A percentile compares a stretch with the other conserved stretches of the same genome.
Conservation (phyloP, 2,329 filamentous ascomycete genomes). For the Clonostachys chloroleuca region DNA sequence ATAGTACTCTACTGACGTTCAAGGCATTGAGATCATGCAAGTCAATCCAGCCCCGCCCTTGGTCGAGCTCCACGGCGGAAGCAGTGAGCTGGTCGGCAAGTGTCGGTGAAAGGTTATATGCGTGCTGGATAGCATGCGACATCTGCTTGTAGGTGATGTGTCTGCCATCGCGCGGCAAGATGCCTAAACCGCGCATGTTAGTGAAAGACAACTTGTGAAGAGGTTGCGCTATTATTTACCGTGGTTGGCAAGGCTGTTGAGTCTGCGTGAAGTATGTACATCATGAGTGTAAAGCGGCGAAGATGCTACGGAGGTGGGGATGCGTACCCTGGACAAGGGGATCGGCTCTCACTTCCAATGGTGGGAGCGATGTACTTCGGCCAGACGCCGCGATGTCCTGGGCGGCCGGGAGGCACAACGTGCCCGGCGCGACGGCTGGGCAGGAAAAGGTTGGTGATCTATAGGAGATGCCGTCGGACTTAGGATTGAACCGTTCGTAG, state of each 20-base stretch:
- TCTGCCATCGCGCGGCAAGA: not conserved
- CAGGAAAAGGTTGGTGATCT: not conserved
- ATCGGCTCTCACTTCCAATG: not conserved
- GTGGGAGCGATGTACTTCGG: not conserved
- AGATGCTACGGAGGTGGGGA: not conserved
- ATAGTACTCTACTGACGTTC: not conserved
- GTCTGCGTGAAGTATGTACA: not conserved
- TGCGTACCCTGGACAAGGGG: not conserved
- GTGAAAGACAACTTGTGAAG: not conserved
- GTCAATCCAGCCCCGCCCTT: not conserved
- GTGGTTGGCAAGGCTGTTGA: not conserved
- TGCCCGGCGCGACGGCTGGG: not conserved
- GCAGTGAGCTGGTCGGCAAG: not conserved
- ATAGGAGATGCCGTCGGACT: not conserved
- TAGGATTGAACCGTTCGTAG: not conserved
- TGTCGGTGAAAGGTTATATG: not conserved
- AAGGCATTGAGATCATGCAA: not conserved
- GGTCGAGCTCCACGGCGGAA: not conserved
- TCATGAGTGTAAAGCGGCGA: not conserved
- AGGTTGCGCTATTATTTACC: not conserved
- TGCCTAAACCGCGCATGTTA: not conserved
- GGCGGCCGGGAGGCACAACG: not conserved
- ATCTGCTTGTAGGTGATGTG: not conserved
- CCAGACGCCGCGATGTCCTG: not conserved
- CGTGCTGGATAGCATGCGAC: not conserved